Base-by-base conservation (phyloP, 495 filamentous ascomycete species). In the Elasticomyces elasticus region DNA sequence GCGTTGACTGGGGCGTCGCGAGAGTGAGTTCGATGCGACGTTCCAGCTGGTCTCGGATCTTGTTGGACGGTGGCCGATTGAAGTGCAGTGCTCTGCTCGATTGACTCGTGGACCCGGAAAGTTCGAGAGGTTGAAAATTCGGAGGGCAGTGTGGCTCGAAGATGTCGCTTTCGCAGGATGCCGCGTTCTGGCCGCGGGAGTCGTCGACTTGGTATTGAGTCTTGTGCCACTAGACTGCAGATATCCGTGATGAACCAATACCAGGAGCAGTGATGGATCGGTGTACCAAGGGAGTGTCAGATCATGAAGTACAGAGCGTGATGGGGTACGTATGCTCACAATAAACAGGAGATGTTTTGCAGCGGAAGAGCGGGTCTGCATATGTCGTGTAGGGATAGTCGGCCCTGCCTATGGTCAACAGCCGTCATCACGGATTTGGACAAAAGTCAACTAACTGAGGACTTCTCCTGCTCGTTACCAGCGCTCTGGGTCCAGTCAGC, bases 401-500 rank as follows among this genome's bases (percentile, higher is more conserved):
- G 55, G 42, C 44, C 40, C 49, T 58, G 45, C 30, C 35, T 27
- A 28, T 46, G 13, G 13, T 17, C 30, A 44, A 58, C 54, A 47
- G 27, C 38, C 43, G 45, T 45, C 49, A 57, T 52, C 48, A 51
- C 55, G 43, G 47, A 62, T 20, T 52, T 58, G 38, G 50, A 37
- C 31, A 23, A 62, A 54, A 49, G 33, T 20, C 41, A 19, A 26
- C 58, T 31, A 31, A 20, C 43, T 43, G 25, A 48, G 43, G 27
- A 15, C 42, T 43, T 54, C 44, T 42, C 45, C 2, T 17, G 35
- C 35, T 49, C 59, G 55, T 49, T 50, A 59, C 55, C 55, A 47
- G 41, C 46, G 20, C 25, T 2, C 52, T 47, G 56, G 56, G 52
- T 51, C 56, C 24, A 54, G 49, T 59, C 55, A 62, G 60, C 60